Evolutionary conservation across 1,284 basidiomycete species (phyloP), one percentile per base, ranked within the genome.

Genomic region (Naganishia sp.): DNA sequence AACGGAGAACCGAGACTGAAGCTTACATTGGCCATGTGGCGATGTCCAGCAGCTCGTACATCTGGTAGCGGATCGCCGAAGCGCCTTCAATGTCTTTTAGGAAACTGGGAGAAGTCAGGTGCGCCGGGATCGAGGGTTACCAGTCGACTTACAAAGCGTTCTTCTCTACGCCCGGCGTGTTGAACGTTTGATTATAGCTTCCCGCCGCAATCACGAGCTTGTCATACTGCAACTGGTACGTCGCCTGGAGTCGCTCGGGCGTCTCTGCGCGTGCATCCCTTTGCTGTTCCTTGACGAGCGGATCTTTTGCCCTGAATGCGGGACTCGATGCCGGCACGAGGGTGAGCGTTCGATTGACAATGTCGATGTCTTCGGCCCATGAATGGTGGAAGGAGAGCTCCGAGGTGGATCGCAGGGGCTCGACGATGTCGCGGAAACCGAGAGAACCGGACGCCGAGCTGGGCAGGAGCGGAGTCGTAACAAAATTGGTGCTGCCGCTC

Each of bases 141-240:
- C 35, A 5, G n/a, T 18, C 1, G 17, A 45, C 65, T 66, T 18
- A 66, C 65, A 57, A 66, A 45, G 65, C 65, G 62, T 58, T 55
- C 56, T 65, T 58, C 41, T 55, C 56, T 41, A 81, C 74, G 2
- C 77, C 77, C 4, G 73, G 70, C 58, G 84, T 80, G 66, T 87
- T 87, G 66, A 83, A 84, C 0, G 80, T 93, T 72, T 92, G 90
- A 1, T 85, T 87, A 77, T 94, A 93, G 60, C 88, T 87, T 0
- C 92, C 92, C 1, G 92, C 90, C 2, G 89, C 86, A 62, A 94
- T 86, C 52, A 94, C 85, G 6, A 95, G 83, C 76, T 89, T 90
- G 79, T 94, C 91, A 73, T 89, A 92, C 58, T 77, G 77, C 67
- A 92, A 57, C 15, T 81, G 79, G 73, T 88, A 87, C n/a, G 69